Conservation (phyloP, 768 basidiomycete genomes). For the Sutorius australiensis region DNA sequence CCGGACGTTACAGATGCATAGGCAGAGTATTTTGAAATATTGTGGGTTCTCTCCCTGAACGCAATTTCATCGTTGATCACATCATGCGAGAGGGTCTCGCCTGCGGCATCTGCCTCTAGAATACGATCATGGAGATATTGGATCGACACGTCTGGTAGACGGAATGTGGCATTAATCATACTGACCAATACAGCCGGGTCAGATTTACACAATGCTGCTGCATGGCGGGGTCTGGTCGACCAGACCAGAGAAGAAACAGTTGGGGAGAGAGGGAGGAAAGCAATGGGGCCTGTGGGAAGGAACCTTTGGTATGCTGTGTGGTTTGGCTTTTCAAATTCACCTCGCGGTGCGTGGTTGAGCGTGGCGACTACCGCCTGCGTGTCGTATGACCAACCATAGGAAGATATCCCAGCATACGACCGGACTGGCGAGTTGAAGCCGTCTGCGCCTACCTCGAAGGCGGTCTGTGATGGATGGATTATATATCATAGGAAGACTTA, state of each 20-base stretch:
- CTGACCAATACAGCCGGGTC: conserved; percentile 58
- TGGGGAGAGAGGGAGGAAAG: conserved; percentile 84
- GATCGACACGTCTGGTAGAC: conserved; percentile 72
- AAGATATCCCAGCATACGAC: conserved; percentile 75
- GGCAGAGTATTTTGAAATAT: conserved; percentile 58
- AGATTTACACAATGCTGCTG: conserved; percentile 63
- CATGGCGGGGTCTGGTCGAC: conserved; percentile 80
- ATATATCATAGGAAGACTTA: conserved; percentile 34
- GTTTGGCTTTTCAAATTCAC: conserved; percentile 59
- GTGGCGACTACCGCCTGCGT: conserved; percentile 90
- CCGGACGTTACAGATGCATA: conserved; percentile 47
- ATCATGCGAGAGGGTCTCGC: conserved; percentile 43
- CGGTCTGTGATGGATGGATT: neutral
- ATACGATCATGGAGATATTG: conserved; percentile 61
- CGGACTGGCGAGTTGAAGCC: conserved; percentile 94
- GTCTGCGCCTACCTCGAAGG: conserved; percentile 81
- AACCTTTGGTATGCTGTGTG: conserved; percentile 91
- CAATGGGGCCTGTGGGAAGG: conserved; percentile 91
- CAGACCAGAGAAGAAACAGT: conserved; percentile 87
- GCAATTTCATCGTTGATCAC: conserved; percentile 59
- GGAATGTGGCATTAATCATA: conserved; percentile 91
- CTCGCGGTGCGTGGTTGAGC: conserved; percentile 66
- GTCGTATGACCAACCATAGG: conserved; percentile 90
- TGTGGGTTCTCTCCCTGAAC: conserved; percentile 73
- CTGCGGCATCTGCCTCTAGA: conserved; percentile 47